These are phyloP conservation scores for Oryza rufipogon DNA, from an alignment of 176 grass and related monocot species.

Conservation along the genomic window DNA sequence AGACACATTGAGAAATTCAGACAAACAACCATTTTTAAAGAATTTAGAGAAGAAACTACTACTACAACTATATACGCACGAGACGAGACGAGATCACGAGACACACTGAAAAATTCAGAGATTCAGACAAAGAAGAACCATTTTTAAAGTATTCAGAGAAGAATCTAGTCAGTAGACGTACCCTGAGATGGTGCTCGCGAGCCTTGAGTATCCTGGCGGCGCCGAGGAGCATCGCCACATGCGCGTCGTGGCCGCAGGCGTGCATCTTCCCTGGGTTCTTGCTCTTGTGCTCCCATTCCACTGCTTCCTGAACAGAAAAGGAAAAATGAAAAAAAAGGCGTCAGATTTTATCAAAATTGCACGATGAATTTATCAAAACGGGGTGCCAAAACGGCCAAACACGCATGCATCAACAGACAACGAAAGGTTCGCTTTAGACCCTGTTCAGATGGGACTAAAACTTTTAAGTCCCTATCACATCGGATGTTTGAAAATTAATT, in stretches of 20 bases:
- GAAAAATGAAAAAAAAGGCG: background rate
- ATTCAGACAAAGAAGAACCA: background rate
- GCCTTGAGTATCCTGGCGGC: conserved; percentile 85
- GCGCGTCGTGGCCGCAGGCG: conserved; percentile 96
- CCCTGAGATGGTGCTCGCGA: conserved; percentile 73
- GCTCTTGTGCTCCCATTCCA: conserved; percentile 96
- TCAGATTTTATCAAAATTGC: background rate
- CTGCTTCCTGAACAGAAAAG: conserved; percentile 61
- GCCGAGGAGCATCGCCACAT: conserved; percentile 98
- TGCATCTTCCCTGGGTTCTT: conserved; percentile 90
- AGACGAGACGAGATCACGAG: background rate
- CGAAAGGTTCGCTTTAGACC: background rate
- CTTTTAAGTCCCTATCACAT: too few relatives aligned
- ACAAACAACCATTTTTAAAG: too few relatives aligned
- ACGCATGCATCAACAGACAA: conserved; percentile 8
- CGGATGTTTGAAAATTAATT: too few relatives aligned
- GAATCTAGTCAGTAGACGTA: conserved; percentile 16
- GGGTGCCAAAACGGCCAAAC: conserved; percentile 4
- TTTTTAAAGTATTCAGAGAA: background rate
- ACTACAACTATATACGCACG: too few relatives aligned
- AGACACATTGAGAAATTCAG: background rate
- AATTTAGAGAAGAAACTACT: too few relatives aligned
- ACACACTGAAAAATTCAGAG: background rate
- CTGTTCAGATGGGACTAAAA: too few relatives aligned
- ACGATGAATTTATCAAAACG: background rate